Base-by-base conservation (phyloP, 2,329 filamentous ascomycete species). In the Epicoccum nigrum region DNA sequence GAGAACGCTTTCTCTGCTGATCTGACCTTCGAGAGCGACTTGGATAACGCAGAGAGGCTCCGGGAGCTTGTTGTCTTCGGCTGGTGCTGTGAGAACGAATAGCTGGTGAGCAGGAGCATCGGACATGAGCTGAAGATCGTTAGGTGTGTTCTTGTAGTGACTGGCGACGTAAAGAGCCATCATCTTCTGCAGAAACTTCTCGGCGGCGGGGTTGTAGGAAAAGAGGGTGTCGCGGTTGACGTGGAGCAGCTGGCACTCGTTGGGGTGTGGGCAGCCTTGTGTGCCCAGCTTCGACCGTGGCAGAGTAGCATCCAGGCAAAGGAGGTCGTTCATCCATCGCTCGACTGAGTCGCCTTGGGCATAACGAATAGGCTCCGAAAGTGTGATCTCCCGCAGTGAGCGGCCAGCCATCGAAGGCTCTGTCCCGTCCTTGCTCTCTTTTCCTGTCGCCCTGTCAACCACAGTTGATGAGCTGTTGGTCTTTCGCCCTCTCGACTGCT, bases 211-310 rank as follows among this genome's bases (percentile, higher is more conserved):
- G 67, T 99, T 94, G 79, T 95, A 99, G 11, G 93, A 97, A 78
- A 99, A 99, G 12, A 99, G 83, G 7, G 93, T 97, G 76, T 99
- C 94, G 48, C 94, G 88, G 77, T 97, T 99, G 65, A 99, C 92
- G 63, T 92, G 87, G 50, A 97, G 83, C 47, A 99, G 84, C 75
- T 99, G 88, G 73, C 94, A 99, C 71, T 94, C 85, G 7, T 87
- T 88, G 0, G 93, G 94, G 72, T 97, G 92, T 3, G 94, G 95
- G 70, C 87, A 95, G 54, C 92, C 92, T 63, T 88, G 85, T 4
- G 84, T 83, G 68, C 80, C 86, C 53, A 86, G 79, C 68, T 86
- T 90, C 13, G 89, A 85, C 50, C 86, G 87, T 16, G 93, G 91
- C 7, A 97, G 80, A 9, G 92, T 96, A 2, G 92, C 93, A 68